Evolutionary conservation across 768 basidiomycete species (phyloP).

Genomic region (Russula emetica): DNA sequence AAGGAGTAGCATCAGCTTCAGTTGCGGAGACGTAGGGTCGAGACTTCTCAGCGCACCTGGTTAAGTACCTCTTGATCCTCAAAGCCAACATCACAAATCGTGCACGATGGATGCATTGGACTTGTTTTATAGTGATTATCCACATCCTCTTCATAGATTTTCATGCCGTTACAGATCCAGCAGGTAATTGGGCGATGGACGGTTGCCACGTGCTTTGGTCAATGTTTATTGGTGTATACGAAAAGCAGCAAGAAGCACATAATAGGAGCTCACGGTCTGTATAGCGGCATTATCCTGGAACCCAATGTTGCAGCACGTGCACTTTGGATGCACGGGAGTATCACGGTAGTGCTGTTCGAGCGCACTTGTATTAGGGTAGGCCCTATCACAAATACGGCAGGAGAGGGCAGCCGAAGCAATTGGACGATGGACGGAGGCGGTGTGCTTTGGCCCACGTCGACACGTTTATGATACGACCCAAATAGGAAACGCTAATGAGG

Average conservation of each 20-base stretch:
- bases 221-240: not conserved
- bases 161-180: conserved; percentile 19
- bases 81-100: conserved; percentile 24
- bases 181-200: conserved; percentile 25
- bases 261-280: conserved; percentile 35
- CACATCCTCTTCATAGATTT: conserved; percentile 24
- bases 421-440: conserved; percentile 1
- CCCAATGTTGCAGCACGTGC: conserved; percentile 42
- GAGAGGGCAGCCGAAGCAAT: not conserved
- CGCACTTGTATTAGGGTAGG: conserved; percentile 20
- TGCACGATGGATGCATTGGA: conserved; percentile 19
- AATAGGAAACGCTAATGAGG: not conserved
- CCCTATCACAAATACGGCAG: conserved; percentile 13
- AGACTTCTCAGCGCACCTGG: conserved; percentile 11
- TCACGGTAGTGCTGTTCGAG: conserved; percentile 47
- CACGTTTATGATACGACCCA: not conserved
- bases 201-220: conserved; percentile 33
- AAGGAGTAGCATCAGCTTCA: not conserved
- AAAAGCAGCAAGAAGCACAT: not conserved
- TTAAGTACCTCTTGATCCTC: conserved; percentile 19
- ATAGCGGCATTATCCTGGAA: conserved; percentile 38
- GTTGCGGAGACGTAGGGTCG: not conserved
- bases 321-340: conserved; percentile 44
- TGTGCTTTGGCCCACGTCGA: conserved; percentile 33
- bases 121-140: conserved; percentile 21